Conservation (phyloP, 2,329 filamentous ascomycete genomes). For the Harringtonia aguacate region DNA sequence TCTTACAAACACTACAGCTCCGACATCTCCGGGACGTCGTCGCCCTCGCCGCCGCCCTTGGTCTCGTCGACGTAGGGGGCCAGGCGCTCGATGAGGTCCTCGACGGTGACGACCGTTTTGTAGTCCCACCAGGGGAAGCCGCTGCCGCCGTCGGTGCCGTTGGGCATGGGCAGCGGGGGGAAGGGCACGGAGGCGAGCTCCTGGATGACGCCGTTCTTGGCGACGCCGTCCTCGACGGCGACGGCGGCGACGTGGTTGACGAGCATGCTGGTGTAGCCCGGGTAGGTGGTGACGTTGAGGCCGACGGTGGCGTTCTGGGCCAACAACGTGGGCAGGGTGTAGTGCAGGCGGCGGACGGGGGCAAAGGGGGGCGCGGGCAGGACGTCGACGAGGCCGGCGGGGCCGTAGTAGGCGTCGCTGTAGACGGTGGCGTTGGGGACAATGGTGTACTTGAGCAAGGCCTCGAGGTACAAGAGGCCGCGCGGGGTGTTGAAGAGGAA, state of each 20-base stretch:
- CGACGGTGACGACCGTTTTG: conserved; percentile 1
- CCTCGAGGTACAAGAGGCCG: conserved; percentile 66
- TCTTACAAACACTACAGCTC: background rate
- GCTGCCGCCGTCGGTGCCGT: conserved; percentile 18
- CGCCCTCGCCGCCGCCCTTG: background rate
- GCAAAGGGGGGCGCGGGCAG: conserved; percentile 31
- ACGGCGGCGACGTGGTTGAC: conserved; percentile 66
- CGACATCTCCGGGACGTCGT: background rate
- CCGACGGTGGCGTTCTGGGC: conserved; percentile 48
- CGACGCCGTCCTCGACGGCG: conserved; percentile 57
- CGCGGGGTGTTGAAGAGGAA: conserved; percentile 72
- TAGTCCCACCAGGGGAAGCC: conserved; percentile 2
- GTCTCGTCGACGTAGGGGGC: conserved; percentile 8
- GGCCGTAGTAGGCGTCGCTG: conserved; percentile 66
- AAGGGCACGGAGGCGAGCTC: conserved; percentile 63
- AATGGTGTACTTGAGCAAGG: conserved; percentile 70
- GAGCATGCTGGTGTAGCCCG: conserved; percentile 59
- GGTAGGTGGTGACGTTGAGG: conserved; percentile 60
- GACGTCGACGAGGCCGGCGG: conserved; percentile 16
- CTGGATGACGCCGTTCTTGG: conserved; percentile 74
- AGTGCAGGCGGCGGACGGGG: conserved; percentile 47
- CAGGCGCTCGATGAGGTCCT: conserved; percentile 7
- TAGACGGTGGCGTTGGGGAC: conserved; percentile 68
- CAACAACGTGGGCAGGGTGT: conserved; percentile 65
- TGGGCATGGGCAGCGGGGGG: conserved; percentile 51